Evolutionary conservation across 208 protist genomes (phyloP).

Genomic region (Crithidia thermophila): DNA sequence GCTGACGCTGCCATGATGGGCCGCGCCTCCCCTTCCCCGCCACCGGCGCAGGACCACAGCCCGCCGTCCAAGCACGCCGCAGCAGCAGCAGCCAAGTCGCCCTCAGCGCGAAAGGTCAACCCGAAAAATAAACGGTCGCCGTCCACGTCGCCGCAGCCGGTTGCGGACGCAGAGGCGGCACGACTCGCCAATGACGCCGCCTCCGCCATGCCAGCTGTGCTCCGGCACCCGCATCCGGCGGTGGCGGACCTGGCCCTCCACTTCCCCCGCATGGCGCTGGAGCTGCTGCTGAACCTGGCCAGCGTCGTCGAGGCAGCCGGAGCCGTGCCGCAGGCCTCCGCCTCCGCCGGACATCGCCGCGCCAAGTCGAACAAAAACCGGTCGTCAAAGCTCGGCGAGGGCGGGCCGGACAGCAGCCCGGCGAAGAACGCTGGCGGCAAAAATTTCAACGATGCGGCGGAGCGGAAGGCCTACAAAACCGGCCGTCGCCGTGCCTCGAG

Average conservation of each 20-base stretch:
- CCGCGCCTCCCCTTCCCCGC: too few relatives aligned
- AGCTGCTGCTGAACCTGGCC: constrained; percentile 18
- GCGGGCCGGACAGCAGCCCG: too few relatives aligned
- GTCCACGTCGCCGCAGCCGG: too few relatives aligned
- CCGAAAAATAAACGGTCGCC: background rate
- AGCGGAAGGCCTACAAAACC: background rate
- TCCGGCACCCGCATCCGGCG: constrained; percentile 30
- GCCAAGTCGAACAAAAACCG: background rate
- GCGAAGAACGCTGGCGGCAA: background rate
- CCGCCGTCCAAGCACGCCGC: background rate
- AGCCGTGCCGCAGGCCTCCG: constrained; percentile 4
- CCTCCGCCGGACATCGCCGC: background rate
- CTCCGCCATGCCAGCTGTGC: background rate
- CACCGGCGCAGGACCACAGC: too few relatives aligned
- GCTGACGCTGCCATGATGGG: too few relatives aligned
- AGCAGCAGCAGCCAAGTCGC: background rate
- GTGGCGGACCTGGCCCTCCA: constrained; percentile 33
- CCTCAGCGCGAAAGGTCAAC: background rate
- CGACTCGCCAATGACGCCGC: background rate
- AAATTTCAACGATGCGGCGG: constrained; percentile 3
- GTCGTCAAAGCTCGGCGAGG: background rate
- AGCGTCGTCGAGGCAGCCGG: constrained; percentile 16
- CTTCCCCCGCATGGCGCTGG: constrained; percentile 34
- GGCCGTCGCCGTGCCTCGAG: constrained; percentile 8
- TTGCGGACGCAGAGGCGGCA: too few relatives aligned